phyloP scores from a whole-genome alignment of 2,329 filamentous ascomycete genomes.

The Incumbomyces delicatus region DNA sequence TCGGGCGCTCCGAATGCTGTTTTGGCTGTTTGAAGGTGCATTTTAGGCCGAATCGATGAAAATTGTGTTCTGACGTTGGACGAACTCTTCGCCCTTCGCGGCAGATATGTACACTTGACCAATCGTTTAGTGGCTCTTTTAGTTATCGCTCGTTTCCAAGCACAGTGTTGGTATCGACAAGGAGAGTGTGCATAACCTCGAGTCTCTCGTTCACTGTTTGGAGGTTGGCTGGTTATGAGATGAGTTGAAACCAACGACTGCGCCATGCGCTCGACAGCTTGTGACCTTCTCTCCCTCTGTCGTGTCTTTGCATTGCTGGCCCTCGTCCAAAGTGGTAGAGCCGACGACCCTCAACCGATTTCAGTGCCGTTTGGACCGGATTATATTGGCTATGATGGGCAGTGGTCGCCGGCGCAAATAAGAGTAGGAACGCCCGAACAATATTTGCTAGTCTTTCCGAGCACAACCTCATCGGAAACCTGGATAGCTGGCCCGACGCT shows the following conservation, averaged over 20 bases:
- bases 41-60: too few relatives aligned
- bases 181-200: too few relatives aligned
- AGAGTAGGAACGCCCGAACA: constrained; percentile 24
- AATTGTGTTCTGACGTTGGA: too few relatives aligned
- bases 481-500: constrained; percentile 23
- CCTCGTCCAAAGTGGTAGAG: not conserved
- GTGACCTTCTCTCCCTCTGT: not conserved
- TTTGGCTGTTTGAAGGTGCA: too few relatives aligned
- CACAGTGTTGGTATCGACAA: too few relatives aligned
- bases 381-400: constrained; percentile 23
- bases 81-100: too few relatives aligned
- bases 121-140: too few relatives aligned
- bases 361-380: constrained; percentile 9
- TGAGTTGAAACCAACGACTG: not conserved
- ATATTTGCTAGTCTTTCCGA: constrained; percentile 24
- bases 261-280: constrained; percentile 3
- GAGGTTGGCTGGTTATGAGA: not conserved
- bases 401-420: constrained; percentile 23
- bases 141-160: too few relatives aligned
- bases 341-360: constrained; percentile 9
- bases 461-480: constrained; percentile 23
- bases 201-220: too few relatives aligned
- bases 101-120: too few relatives aligned
- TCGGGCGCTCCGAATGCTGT: too few relatives aligned
- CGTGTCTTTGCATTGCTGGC: not conserved